Evolutionary conservation across 2,329 filamentous ascomycete species (phyloP).

Genomic region (Metarhizium brunneum): DNA sequence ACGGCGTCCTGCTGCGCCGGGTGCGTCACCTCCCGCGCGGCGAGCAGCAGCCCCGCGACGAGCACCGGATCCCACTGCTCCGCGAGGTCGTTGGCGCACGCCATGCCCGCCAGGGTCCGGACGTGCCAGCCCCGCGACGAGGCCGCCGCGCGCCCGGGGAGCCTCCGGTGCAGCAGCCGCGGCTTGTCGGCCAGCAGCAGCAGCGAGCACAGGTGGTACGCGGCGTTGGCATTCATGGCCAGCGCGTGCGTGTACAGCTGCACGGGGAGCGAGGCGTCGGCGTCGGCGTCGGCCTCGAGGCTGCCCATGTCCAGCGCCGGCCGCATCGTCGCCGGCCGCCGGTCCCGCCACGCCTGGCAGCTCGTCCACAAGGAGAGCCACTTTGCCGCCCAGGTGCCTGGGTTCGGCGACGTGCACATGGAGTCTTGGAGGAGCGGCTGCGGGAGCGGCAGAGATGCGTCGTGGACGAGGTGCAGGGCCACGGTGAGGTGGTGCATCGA

Average conservation of each 20-base stretch:
- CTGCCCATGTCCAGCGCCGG: conserved; percentile 12
- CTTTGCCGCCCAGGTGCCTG: background rate
- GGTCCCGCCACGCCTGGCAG: conserved; percentile 11
- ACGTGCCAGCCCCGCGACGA: conserved; percentile 17
- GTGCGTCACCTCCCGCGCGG: conserved; percentile 17
- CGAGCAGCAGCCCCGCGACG: conserved; percentile 15
- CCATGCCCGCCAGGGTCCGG: conserved; percentile 19
- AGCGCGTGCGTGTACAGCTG: conserved; percentile 13
- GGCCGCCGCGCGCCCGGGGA: conserved; percentile 3
- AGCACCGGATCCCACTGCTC: conserved; percentile 24
- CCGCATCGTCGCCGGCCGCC: conserved; percentile 8
- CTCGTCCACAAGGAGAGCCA: conserved; percentile 11
- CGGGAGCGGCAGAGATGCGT: background rate
- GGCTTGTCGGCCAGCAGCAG: conserved; percentile 13
- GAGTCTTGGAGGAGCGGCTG: background rate
- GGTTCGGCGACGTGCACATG: no score
- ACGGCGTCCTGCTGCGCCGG: conserved; percentile 16
- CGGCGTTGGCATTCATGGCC: conserved; percentile 11
- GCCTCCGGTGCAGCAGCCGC: conserved; percentile 7
- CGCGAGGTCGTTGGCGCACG: conserved; percentile 17
- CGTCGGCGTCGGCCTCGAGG: conserved; percentile 9
- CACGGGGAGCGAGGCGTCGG: conserved; percentile 12
- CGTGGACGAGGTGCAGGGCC: conserved; percentile 5
- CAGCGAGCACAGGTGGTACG: conserved; percentile 13
- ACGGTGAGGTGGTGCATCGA: conserved; percentile 7